phyloP scores from a whole-genome alignment of 2,329 filamentous ascomycete species.

The Fusarium sp. region DNA sequence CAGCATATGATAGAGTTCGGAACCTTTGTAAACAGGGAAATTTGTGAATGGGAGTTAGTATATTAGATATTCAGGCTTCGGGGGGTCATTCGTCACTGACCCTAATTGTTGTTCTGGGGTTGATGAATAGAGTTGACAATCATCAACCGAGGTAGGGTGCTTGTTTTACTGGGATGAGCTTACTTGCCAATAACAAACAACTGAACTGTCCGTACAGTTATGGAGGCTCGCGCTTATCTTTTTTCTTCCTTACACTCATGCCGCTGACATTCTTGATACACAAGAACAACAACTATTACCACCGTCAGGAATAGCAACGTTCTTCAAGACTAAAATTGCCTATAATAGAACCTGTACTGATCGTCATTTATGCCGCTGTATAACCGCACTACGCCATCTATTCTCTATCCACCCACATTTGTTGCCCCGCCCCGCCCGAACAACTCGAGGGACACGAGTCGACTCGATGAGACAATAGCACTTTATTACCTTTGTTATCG shows the following conservation, averaged over 20 bases:
- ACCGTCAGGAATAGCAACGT: neutral
- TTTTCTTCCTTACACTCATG: neutral
- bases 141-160: neutral
- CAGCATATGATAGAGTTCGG: neutral
- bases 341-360: neutral
- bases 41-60: neutral
- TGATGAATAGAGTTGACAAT: constrained; percentile 5
- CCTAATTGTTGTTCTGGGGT: neutral
- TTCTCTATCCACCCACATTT: constrained; percentile 1
- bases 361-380: constrained; percentile 4
- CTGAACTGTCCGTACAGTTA: neutral
- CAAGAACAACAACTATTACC: neutral
- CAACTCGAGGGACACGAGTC: constrained; percentile 13
- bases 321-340: neutral
- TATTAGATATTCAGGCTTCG: neutral
- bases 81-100: neutral
- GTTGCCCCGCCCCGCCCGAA: constrained; percentile 29
- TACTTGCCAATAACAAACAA: neutral
- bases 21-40: neutral
- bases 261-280: neutral
- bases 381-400: constrained; percentile 14
- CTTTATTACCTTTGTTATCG: constrained; percentile 10
- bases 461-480: constrained; percentile 18
- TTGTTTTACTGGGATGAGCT: neutral
- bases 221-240: neutral